Conservation (phyloP, 805 yeast species). For the Candida namnaoensis region DNA sequence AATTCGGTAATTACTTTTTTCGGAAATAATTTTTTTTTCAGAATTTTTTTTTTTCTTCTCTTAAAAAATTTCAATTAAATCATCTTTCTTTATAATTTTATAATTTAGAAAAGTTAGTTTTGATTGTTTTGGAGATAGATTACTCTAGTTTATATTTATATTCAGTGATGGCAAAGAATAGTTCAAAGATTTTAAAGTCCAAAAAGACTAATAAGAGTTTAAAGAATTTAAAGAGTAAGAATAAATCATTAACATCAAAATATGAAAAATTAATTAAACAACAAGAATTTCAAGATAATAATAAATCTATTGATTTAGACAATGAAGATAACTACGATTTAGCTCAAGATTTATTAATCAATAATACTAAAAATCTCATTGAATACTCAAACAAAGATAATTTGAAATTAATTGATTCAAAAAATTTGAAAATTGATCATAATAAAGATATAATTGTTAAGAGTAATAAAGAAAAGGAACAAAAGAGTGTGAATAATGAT, state of each 20-base stretch:
- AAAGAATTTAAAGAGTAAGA: neutral
- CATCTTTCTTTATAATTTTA: too few relatives aligned
- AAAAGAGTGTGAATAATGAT: slow-evolving; percentile 19
- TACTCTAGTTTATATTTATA: too few relatives aligned
- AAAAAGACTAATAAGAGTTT: too few relatives aligned
- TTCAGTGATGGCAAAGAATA: too few relatives aligned
- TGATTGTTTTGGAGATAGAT: too few relatives aligned
- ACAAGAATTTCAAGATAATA: slow-evolving; percentile 3
- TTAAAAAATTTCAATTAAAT: too few relatives aligned
- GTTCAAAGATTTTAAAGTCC: too few relatives aligned
- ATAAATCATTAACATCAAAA: slow-evolving; percentile 3
- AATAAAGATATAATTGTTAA: slow-evolving; percentile 16
- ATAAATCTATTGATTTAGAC: neutral
- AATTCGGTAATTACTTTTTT: too few relatives aligned
- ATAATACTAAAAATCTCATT: neutral
- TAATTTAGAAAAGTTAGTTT: too few relatives aligned
- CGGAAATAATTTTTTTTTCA: too few relatives aligned
- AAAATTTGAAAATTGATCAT: slow-evolving; percentile 16
- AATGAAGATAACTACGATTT: neutral
- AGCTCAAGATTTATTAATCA: neutral
- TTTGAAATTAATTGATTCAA: slow-evolving; percentile 5
- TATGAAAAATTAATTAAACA: slow-evolving; percentile 5
- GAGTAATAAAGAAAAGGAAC: slow-evolving; percentile 10
- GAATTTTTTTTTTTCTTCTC: too few relatives aligned
- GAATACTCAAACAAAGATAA: neutral